These are phyloP conservation scores for Camelina neglecta DNA, from an alignment of 345 rosid genomes.

Conservation along the genomic window DNA sequence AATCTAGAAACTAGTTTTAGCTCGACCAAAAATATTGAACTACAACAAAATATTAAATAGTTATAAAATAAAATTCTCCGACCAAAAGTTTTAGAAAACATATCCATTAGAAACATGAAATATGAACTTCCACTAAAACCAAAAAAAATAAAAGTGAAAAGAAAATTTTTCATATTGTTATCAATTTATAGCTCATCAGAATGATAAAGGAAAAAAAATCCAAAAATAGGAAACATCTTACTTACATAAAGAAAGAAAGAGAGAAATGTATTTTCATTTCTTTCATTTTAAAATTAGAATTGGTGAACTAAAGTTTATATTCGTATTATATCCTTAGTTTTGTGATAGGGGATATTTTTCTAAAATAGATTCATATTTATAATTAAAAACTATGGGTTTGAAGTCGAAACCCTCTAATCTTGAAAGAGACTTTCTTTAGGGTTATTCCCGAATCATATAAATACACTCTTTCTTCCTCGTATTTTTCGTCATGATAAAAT, in stretches of 20 bases:
- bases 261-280: too few species aligned
- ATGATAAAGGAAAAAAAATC: too few species aligned
- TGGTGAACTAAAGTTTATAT: too few species aligned
- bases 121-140: slow-evolving; percentile 7
- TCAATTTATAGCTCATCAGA: background rate
- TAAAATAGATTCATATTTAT: too few species aligned
- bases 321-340: too few species aligned
- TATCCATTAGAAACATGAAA: slow-evolving; percentile 11
- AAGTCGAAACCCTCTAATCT: background rate
- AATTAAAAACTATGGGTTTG: background rate
- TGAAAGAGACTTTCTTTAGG: background rate
- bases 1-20: too few species aligned
- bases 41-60: too few species aligned
- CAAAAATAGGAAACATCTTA: too few species aligned
- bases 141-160: background rate
- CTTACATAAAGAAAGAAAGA: too few species aligned
- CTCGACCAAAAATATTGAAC: too few species aligned
- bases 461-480: background rate
- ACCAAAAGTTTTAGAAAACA: background rate
- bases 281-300: too few species aligned
- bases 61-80: background rate
- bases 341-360: too few species aligned
- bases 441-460: background rate
- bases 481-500: background rate
- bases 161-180: slow-evolving; percentile 19